Conservation (phyloP, 176 grass and related monocot species). For the Luzula sylvatica region DNA sequence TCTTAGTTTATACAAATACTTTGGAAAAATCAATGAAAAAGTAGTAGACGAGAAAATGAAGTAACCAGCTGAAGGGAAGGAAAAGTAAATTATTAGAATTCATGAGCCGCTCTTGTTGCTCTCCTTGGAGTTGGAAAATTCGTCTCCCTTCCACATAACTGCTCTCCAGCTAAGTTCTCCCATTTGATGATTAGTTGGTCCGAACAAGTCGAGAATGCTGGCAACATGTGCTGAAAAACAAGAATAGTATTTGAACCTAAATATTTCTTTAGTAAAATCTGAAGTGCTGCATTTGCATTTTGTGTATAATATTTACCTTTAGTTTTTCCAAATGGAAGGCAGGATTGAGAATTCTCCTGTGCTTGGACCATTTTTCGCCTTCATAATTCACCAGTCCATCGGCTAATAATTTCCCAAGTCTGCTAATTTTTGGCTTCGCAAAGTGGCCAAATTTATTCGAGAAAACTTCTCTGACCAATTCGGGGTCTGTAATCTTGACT, state of each 20-base stretch:
- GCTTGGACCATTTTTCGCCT: conserved; percentile 56
- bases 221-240: conserved; percentile 36
- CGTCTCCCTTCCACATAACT: conserved; percentile 24
- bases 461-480: conserved; percentile 25
- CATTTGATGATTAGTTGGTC: conserved; percentile 38
- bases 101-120: conserved; percentile 35
- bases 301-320: conserved; percentile 46
- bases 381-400: conserved; percentile 27
- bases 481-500: conserved; percentile 23
- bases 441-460: conserved; percentile 35
- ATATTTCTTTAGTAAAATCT: too few species aligned
- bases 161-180: conserved; percentile 15
- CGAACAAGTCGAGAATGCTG: conserved; percentile 32
- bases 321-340: conserved; percentile 56
- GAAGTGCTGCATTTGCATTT: too few species aligned
- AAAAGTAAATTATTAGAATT: conserved; percentile 16
- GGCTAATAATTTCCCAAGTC: background rate
- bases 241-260: too few species aligned
- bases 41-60: background rate
- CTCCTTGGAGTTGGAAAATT: conserved; percentile 41
- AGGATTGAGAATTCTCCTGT: conserved; percentile 53
- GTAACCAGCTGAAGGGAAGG: conserved; percentile 36
- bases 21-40: too few species aligned
- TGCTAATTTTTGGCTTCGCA: background rate
- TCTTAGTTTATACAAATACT: too few species aligned